Percentiles rank a stretch among this genome's conserved stretches.
Evolutionary conservation across 306 rosid species (phyloP).

Genomic region (Lablab purpureus): DNA sequence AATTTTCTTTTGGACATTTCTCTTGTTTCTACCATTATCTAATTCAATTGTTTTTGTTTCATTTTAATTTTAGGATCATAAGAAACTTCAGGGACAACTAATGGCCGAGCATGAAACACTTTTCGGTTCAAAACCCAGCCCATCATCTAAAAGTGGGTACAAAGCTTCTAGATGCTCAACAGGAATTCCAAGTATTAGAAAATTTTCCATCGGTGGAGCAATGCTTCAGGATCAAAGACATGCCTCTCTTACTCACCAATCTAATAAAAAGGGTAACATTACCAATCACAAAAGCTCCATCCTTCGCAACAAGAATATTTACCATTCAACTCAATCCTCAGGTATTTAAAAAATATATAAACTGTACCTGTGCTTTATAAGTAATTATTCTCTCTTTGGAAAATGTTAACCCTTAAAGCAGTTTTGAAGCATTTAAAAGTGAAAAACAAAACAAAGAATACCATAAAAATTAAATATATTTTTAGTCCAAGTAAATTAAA

Average conservation of each 20-base stretch:
- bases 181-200: slow-evolving; percentile 53
- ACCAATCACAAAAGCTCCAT: slow-evolving; percentile 50
- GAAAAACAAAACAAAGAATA: background rate
- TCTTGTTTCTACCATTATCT: slow-evolving; percentile 6
- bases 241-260: slow-evolving; percentile 49
- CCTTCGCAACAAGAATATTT: slow-evolving; percentile 43
- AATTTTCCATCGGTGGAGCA: slow-evolving; percentile 62
- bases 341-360: slow-evolving; percentile 34
- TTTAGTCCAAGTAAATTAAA: background rate
- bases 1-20: slow-evolving; percentile 26
- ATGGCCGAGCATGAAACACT: slow-evolving; percentile 71
- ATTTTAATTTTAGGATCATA: slow-evolving; percentile 50
- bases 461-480: background rate
- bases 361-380: background rate
- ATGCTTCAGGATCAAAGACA: slow-evolving; percentile 61
- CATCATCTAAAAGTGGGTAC: slow-evolving; percentile 38
- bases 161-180: slow-evolving; percentile 52
- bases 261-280: slow-evolving; percentile 52
- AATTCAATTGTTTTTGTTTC: slow-evolving; percentile 2
- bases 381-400: background rate
- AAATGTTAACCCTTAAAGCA: background rate
- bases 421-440: background rate
- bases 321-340: slow-evolving; percentile 47
- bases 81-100: slow-evolving; percentile 51
- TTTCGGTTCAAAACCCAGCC: slow-evolving; percentile 55